phyloP scores from a whole-genome alignment of 257 asterid species.

The Solanum rostratum region DNA sequence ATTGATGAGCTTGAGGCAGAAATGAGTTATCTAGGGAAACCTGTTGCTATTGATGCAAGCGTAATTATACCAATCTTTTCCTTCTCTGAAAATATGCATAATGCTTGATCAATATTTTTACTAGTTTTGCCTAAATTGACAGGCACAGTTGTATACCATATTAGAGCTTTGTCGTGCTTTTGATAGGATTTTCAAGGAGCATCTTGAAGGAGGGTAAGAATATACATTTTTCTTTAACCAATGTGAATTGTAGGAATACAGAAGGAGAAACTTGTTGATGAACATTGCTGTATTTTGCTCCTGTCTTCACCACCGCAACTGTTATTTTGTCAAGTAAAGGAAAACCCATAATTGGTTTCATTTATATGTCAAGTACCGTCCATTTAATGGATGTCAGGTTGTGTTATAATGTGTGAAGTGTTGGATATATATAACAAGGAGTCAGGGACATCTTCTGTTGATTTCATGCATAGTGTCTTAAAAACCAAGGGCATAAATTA shows the following conservation, averaged over 20 bases:
- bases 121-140: neutral
- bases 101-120: neutral
- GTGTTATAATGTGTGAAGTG: neutral
- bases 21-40: slow-evolving; percentile 24
- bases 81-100: neutral
- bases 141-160: slow-evolving; percentile 31
- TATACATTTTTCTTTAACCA: neutral
- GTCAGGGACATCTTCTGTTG: neutral
- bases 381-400: neutral
- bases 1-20: slow-evolving; percentile 33
- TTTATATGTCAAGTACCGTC: neutral
- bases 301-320: neutral
- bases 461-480: neutral
- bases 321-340: neutral
- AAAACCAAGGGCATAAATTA: neutral
- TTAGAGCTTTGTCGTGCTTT: slow-evolving; percentile 40
- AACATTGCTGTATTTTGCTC: neutral
- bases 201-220: slow-evolving; percentile 42
- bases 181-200: slow-evolving; percentile 36
- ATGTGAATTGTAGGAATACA: neutral
- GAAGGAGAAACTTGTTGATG: neutral
- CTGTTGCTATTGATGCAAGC: slow-evolving; percentile 27
- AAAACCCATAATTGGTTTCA: neutral
- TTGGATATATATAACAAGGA: neutral
- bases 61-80: slow-evolving; percentile 9